Base-by-base conservation (phyloP, 768 basidiomycete species). In the Amanita fuliginea region DNA sequence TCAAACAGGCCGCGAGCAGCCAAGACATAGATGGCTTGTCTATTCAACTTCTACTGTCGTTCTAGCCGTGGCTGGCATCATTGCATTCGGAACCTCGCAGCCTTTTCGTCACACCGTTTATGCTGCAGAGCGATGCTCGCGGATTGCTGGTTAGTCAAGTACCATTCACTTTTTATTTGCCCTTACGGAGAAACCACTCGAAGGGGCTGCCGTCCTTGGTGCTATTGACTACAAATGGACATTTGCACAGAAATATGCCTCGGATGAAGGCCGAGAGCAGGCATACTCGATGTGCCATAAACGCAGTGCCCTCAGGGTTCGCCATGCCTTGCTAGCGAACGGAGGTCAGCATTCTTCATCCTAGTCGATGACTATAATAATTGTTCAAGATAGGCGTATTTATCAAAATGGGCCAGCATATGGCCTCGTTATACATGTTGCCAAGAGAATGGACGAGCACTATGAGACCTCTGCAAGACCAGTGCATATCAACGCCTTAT, bases 361-460 rank as follows among this genome's bases (percentile, higher is more conserved):
- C 6, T 11, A 13, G 5, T 24, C 13, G n/a, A 22, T 44, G 21
- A 49, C 51, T 16, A 14, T 19, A 19, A 21, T 16, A 21, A 53
- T 24, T 36, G 36, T 34, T 41, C 37, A 52, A 14, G 54, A 46
- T 24, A 82, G 86, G 86, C 14, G 77, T 92, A 19, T 91, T 87
- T 62, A 88, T 93, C 58, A 90, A 92, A 61, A 64, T 91, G 57
- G 96, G 94, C 2, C 95, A 99, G 81, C 70, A 83, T 85, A 67
- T 87, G 86, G 61, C 85, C 69, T 60, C 72, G 63, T 69, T 88
- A 53, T 60, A 72, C 33, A 68, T 77, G 13, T 69, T 79, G 50
- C 76, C 75, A 5, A 61, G 64, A 19, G 76, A 77, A 59, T 77
- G 76, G 75, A 76, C 74, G 9, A 66, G 62, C 21, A 67, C 71